A percentile compares a stretch with the other conserved stretches of the same genome.
Conservation (phyloP, 176 grass and related monocot genomes). For the Phoenix dactylifera region DNA sequence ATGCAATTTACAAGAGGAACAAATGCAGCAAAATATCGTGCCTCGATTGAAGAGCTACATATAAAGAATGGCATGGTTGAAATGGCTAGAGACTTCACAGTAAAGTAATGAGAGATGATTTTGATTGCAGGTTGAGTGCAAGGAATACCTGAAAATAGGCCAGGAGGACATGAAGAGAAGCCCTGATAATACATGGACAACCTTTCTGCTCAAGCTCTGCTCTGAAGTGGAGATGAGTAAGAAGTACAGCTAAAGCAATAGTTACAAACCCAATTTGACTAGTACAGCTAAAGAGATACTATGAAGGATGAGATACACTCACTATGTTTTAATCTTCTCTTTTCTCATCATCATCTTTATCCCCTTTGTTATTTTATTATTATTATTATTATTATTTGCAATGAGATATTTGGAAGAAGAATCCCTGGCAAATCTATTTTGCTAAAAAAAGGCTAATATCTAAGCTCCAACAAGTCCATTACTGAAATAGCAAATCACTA, state of each 20-base stretch:
- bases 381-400: no score
- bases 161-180: slow-evolving; percentile 85
- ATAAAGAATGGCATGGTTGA: not conserved
- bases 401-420: no score
- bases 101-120: no score
- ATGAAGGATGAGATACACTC: no score
- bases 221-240: slow-evolving; percentile 12
- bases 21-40: slow-evolving; percentile 71
- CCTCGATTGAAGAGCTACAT: slow-evolving; percentile 42
- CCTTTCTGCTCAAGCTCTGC: slow-evolving; percentile 88
- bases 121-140: not conserved
- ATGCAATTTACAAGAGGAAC: slow-evolving; percentile 59
- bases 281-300: not conserved
- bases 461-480: no score
- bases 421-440: no score
- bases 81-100: not conserved
- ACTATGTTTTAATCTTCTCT: no score
- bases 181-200: slow-evolving; percentile 77
- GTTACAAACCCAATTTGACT: not conserved
- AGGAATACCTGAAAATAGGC: slow-evolving; percentile 70
- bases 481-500: no score
- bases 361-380: no score
- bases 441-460: no score
- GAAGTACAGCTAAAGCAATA: not conserved
- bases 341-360: no score